phyloP scores from a whole-genome alignment of 768 basidiomycete genomes.

The Trametes punicea region DNA sequence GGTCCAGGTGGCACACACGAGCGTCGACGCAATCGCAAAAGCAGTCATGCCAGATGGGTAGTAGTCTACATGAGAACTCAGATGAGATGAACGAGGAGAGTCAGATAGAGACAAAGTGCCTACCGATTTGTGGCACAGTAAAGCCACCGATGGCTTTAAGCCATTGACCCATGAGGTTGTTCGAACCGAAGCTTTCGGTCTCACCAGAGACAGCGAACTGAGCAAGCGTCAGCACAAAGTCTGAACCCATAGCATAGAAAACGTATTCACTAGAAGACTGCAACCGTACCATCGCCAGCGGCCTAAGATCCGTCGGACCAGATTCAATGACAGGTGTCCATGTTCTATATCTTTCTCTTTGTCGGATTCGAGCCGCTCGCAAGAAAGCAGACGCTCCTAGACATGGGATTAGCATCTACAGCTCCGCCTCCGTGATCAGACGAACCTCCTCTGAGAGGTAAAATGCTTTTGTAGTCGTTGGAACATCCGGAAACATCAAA shows the following conservation, averaged over 20 bases:
- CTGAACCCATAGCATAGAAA: background rate
- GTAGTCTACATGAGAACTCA: conserved; percentile 33
- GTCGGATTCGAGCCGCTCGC: conserved; percentile 41
- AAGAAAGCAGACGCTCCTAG: conserved; percentile 55
- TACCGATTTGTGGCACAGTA: conserved; percentile 60
- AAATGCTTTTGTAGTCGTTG: conserved; percentile 58
- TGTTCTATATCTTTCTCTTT: conserved; percentile 37
- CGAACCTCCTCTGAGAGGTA: conserved; percentile 58
- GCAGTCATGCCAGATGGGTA: conserved; percentile 67
- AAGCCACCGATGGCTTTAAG: conserved; percentile 59
- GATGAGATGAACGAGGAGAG: background rate
- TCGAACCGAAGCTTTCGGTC: conserved; percentile 65
- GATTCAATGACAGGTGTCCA: conserved; percentile 44
- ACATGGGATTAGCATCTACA: background rate
- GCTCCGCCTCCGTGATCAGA: background rate
- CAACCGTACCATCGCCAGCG: conserved; percentile 70
- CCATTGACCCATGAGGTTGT: conserved; percentile 74
- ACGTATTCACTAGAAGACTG: conserved; percentile 49
- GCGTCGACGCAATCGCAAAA: conserved; percentile 59
- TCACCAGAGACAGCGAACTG: conserved; percentile 67
- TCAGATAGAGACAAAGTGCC: conserved; percentile 4
- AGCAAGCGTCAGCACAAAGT: background rate
- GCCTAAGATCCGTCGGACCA: conserved; percentile 47
- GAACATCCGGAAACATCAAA: conserved; percentile 69
- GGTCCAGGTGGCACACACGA: conserved; percentile 62